Evolutionary conservation across 140 eudicot species (phyloP), one percentile per base, ranked within the genome.

Genomic region (Anethum foeniculum): DNA sequence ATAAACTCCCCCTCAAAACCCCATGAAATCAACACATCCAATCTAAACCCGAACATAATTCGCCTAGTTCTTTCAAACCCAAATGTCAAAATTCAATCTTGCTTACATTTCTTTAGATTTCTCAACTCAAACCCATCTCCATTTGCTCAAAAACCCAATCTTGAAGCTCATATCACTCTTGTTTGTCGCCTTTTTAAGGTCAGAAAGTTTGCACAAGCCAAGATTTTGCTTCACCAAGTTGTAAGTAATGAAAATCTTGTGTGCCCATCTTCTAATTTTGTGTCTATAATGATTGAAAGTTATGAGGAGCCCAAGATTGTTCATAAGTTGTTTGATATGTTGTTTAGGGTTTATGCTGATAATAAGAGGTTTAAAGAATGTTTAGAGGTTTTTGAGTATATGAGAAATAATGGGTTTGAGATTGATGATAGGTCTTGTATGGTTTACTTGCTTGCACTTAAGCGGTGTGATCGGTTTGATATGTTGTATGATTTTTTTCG

Each of bases 351-450:
- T 85, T 91, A 92, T 72, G 90, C 94, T 18, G 92, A 92, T 38
- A 88, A 85, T 81, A 79, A 68, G 81, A 87, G 79, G 88, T 91
- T 88, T 77, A 75, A 75, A 64, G 88, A 89, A 81, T 91, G 89
- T 73, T 71, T 88, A 41, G 89, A 88, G 86, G 86, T 90, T 80
- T 94, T 94, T 76, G 90, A 91, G 60, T 81, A 85, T 73, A 86
- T 91, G 98, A 83, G 54, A 27, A 84, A 79, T 72, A 81, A 84
- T 39, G 91, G 87, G 85, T 88, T 90, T 72, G 82, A 52, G 80
- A 88, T 92, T 71, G 96, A 90, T 75, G 96, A 94, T 74, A 87
- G 93, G 82, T 89, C 94, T 77, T 94, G 98, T 85, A 94, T 89
- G 97, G 91, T 90, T 51, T 92, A 87, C 76, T 86, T 94, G 82